Percentiles rank a stretch among this genome's conserved stretches.
These are phyloP conservation scores for Trichosanthes truncata DNA, from an alignment of 306 rosid species.

Conservation along the genomic window DNA sequence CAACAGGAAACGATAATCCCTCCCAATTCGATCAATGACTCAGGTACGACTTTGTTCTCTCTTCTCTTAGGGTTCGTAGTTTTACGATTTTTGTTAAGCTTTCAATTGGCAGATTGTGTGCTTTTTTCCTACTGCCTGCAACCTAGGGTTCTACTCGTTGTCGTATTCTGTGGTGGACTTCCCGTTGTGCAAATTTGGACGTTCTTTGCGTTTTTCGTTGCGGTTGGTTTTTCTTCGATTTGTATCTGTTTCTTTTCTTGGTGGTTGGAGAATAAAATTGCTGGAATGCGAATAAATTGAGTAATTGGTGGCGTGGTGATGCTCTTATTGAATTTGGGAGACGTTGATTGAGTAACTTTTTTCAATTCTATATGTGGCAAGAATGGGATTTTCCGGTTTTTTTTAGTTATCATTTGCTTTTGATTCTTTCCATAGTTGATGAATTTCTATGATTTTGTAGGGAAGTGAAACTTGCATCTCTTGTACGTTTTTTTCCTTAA, in stretches of 20 bases:
- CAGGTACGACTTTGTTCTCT: background rate
- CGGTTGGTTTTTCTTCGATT: background rate
- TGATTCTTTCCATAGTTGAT: background rate
- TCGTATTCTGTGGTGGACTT: background rate
- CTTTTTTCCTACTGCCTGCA: background rate
- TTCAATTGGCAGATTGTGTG: background rate
- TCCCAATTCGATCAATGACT: background rate
- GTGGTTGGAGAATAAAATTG: background rate
- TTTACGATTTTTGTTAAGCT: background rate
- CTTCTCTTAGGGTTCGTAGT: background rate
- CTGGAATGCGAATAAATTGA: background rate
- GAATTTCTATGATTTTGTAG: background rate
- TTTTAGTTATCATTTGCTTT: background rate
- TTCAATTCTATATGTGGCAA: background rate
- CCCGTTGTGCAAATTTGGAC: background rate
- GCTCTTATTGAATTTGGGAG: background rate
- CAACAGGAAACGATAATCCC: background rate
- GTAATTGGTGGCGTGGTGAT: background rate
- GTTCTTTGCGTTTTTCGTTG: background rate
- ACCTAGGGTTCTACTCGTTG: background rate
- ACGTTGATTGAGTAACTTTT: background rate
- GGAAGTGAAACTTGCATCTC: background rate
- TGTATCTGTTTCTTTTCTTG: background rate
- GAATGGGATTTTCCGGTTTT: background rate
- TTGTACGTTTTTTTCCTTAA: background rate